A percentile compares a stretch with the other conserved stretches of the same genome.
Evolutionary conservation across 441 rosid genomes (phyloP).

Genomic region (Gossypium lobatum): DNA sequence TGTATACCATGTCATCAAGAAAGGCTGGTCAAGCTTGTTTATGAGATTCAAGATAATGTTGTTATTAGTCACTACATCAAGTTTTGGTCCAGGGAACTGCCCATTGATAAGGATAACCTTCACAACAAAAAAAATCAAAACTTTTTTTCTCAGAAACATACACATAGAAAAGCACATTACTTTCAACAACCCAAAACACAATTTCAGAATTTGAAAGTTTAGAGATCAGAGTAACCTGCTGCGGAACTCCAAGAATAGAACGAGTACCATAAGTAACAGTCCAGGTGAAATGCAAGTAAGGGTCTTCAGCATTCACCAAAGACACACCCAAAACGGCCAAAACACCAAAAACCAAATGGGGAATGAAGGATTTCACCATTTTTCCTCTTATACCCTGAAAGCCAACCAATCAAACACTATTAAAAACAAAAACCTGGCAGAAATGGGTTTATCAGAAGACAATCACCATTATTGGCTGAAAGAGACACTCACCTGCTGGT

Average conservation of each 20-base stretch:
- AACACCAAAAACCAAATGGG: conserved; percentile 34
- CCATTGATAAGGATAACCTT: conserved; percentile 89
- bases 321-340: conserved; percentile 41
- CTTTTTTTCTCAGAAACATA: not conserved
- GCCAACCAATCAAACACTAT: not conserved
- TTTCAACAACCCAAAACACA: not conserved
- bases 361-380: conserved; percentile 34
- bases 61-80: conserved; percentile 84
- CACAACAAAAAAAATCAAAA: conserved; percentile 6
- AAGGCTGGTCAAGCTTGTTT: conserved; percentile 88
- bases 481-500: conserved; percentile 2
- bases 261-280: conserved; percentile 63
- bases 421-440: not conserved
- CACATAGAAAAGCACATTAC: not conserved
- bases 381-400: not conserved
- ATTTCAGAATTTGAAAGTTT: not conserved
- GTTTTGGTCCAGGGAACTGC: conserved; percentile 88
- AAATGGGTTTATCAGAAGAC: not conserved
- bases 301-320: conserved; percentile 53
- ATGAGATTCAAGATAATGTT: conserved; percentile 79
- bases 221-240: conserved; percentile 24
- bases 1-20: conserved; percentile 78
- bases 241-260: conserved; percentile 66
- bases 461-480: not conserved
- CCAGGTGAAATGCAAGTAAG: conserved; percentile 66